Evolutionary conservation across 164 flowering plant genomes (phyloP).

Genomic region (Saururus chinensis): DNA sequence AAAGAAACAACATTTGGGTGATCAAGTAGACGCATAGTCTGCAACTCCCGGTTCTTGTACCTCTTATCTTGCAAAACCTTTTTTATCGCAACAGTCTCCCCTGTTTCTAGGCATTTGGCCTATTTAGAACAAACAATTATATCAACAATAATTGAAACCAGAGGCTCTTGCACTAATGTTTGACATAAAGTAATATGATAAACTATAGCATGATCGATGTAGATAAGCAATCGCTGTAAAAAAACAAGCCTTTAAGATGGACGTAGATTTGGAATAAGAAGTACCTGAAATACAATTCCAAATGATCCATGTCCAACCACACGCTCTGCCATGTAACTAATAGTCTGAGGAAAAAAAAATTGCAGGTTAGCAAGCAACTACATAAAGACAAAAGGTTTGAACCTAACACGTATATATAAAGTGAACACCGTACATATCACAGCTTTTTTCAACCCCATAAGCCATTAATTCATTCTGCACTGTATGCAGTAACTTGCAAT

Average conservation of each 20-base stretch:
- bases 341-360: conserved; percentile 27
- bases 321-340: conserved; percentile 81
- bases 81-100: conserved; percentile 69
- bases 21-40: conserved; percentile 75
- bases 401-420: background rate
- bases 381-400: background rate
- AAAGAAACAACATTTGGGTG: conserved; percentile 67
- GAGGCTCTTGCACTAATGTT: no score
- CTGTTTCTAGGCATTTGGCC: conserved; percentile 73
- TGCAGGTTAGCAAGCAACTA: background rate
- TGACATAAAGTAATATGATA: no score
- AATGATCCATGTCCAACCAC: conserved; percentile 70
- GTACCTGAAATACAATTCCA: conserved; percentile 73
- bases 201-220: no score
- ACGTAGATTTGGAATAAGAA: background rate
- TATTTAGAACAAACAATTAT: conserved; percentile 13
- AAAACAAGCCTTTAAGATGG: background rate
- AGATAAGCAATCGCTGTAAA: no score
- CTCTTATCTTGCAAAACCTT: conserved; percentile 74
- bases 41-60: conserved; percentile 70
- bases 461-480: no score
- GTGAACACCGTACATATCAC: no score
- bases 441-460: no score
- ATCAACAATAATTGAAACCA: background rate
- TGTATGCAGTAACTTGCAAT: no score